Evolutionary conservation across 257 asterid genomes (phyloP).

Genomic region (Solanum lignicaule): DNA sequence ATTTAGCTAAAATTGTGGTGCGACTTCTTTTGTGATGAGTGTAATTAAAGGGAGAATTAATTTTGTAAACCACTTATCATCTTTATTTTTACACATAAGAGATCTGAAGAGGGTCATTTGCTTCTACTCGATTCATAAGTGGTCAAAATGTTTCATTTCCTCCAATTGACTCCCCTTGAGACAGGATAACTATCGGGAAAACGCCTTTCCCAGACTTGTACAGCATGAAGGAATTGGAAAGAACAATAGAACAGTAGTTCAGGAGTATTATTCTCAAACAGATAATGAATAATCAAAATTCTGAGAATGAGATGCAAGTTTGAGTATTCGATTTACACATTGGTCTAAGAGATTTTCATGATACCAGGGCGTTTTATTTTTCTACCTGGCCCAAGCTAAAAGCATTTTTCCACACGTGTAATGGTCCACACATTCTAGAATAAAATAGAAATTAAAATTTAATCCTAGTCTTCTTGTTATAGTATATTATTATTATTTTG

Average conservation of each 20-base stretch:
- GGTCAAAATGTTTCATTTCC: background rate
- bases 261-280: background rate
- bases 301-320: background rate
- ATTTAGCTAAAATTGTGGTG: background rate
- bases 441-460: background rate
- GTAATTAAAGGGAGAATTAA: background rate
- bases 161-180: background rate
- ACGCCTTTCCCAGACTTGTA: rapidly evolving
- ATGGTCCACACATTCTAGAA: background rate
- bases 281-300: background rate
- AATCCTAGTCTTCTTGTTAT: background rate
- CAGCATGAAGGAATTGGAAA: background rate
- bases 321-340: background rate
- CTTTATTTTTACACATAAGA: too few species aligned
- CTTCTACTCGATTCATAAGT: too few species aligned
- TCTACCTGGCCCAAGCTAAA: background rate
- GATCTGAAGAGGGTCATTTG: too few species aligned
- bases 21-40: background rate
- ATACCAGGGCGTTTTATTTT: background rate
- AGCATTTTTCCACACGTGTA: background rate
- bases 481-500: background rate
- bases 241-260: background rate
- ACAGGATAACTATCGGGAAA: background rate
- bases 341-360: background rate
- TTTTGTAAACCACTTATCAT: background rate